phyloP scores from a whole-genome alignment of 2,329 filamentous ascomycete species.

The Gremmenia infestans region DNA sequence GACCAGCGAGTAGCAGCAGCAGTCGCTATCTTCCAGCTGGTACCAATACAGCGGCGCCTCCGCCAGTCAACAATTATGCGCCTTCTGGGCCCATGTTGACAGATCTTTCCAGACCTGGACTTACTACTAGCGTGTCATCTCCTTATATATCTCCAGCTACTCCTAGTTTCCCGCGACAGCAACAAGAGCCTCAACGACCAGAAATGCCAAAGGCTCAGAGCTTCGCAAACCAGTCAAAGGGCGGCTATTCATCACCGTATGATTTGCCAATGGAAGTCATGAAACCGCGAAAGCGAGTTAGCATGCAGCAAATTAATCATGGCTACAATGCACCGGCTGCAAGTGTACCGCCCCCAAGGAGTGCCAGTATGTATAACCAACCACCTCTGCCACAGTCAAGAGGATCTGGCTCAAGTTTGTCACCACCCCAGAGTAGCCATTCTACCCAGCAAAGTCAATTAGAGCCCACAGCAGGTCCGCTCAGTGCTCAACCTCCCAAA shows the following conservation, averaged over 20 bases:
- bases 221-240: constrained; percentile 85
- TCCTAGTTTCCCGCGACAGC: constrained; percentile 16
- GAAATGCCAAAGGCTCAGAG: constrained; percentile 63
- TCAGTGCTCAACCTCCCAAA: constrained; percentile 5
- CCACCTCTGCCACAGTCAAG: constrained; percentile 15
- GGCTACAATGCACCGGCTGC: constrained; percentile 21
- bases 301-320: constrained; percentile 41
- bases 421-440: constrained; percentile 19
- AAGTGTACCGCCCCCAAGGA: constrained; percentile 25
- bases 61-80: constrained; percentile 22
- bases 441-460: constrained; percentile 11
- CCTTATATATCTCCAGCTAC: constrained; percentile 20
- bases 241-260: constrained; percentile 89
- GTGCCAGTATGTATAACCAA: constrained; percentile 24
- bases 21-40: constrained; percentile 28
- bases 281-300: constrained; percentile 60
- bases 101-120: constrained; percentile 24
- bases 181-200: constrained; percentile 33
- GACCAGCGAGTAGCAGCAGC: constrained; percentile 17
- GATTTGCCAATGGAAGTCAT: constrained; percentile 88
- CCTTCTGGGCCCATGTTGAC: constrained; percentile 28
- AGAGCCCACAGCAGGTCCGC: constrained; percentile 1
- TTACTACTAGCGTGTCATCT: constrained; percentile 9
- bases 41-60: constrained; percentile 6
- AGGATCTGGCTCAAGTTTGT: constrained; percentile 16